Conservation (phyloP, 352 stramenopile species). For the Globisporangium iwayamae region DNA sequence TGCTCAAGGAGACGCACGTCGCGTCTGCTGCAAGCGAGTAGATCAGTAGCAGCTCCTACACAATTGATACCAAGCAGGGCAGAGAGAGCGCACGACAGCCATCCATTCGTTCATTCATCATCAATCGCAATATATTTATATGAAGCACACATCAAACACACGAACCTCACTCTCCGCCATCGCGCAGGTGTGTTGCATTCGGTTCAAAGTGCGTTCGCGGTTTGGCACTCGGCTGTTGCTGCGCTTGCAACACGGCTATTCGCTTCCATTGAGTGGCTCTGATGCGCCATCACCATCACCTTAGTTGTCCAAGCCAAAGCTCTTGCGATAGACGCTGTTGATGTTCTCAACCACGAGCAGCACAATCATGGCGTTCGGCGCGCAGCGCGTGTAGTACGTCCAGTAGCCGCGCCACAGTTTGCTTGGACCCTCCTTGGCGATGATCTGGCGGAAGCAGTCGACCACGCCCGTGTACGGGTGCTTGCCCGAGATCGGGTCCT, state of each 20-base stretch:
- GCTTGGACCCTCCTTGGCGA: conserved; percentile 92
- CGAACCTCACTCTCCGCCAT: not conserved
- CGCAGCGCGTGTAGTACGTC: conserved; percentile 98
- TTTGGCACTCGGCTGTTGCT: not conserved
- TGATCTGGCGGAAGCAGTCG: conserved; percentile 95
- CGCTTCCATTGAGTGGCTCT: not conserved
- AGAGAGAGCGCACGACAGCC: not conserved
- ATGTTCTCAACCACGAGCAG: conserved; percentile 96
- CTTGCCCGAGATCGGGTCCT: conserved; percentile 84
- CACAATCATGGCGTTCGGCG: conserved; percentile 99
- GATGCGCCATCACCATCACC: not conserved
- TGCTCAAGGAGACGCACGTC: not conserved
- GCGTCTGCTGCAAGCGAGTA: not conserved
- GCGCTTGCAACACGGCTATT: not conserved
- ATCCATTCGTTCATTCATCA: not conserved
- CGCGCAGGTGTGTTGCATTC: not conserved
- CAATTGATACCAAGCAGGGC: not conserved
- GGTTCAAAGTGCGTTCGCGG: not conserved
- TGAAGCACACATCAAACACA: conserved; percentile 4
- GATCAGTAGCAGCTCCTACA: not conserved
- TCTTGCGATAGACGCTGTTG: conserved; percentile 83
- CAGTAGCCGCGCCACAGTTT: conserved; percentile 98
- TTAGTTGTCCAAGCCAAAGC: conserved; percentile 41
- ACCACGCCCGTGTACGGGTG: conserved; percentile 94
- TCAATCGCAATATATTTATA: conserved; percentile 20